A percentile compares a stretch with the other conserved stretches of the same genome.
phyloP scores from a whole-genome alignment of 805 yeast species.

The Cyberlindnera suaveolens region DNA sequence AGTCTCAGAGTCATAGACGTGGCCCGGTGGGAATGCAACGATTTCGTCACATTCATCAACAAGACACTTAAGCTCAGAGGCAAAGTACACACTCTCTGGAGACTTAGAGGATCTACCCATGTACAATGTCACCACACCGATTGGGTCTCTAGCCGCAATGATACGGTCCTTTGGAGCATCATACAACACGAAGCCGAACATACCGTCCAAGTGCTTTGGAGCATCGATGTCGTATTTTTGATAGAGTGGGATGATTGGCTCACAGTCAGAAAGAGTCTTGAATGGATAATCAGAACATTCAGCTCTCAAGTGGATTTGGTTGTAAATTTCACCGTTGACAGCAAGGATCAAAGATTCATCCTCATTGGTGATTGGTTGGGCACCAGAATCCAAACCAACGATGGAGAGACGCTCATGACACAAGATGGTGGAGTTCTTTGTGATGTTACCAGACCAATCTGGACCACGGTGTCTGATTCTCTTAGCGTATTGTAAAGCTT shows the following conservation, averaged over 20 bases:
- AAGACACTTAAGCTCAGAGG: constrained; percentile 91
- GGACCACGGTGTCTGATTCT: constrained; percentile 99
- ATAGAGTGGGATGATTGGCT: constrained; percentile 91
- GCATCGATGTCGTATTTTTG: constrained; percentile 83
- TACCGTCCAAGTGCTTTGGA: constrained; percentile 92
- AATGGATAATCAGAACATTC: constrained; percentile 66
- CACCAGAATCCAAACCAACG: constrained; percentile 96
- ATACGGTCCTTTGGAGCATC: constrained; percentile 82
- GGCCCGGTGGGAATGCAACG: constrained; percentile 97
- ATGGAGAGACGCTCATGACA: constrained; percentile 96
- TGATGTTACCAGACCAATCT: constrained; percentile 93
- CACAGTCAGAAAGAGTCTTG: constrained; percentile 92
- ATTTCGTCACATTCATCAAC: constrained; percentile 93
- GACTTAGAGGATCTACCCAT: constrained; percentile 72
- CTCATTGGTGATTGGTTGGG: constrained; percentile 87
- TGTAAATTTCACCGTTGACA: constrained; percentile 98
- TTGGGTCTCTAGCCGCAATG: constrained; percentile 97
- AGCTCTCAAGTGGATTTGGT: constrained; percentile 85
- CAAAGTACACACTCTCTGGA: constrained; percentile 81
- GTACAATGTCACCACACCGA: constrained; percentile 94
- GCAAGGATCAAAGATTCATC: constrained; percentile 71
- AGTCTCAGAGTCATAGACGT: constrained; percentile 86
- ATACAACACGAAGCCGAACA: constrained; percentile 93
- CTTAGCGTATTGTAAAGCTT: constrained; percentile 86
- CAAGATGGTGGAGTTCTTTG: constrained; percentile 73